These are phyloP conservation scores for Zea mays DNA, from an alignment of 176 grass and related monocot species.

Conservation along the genomic window DNA sequence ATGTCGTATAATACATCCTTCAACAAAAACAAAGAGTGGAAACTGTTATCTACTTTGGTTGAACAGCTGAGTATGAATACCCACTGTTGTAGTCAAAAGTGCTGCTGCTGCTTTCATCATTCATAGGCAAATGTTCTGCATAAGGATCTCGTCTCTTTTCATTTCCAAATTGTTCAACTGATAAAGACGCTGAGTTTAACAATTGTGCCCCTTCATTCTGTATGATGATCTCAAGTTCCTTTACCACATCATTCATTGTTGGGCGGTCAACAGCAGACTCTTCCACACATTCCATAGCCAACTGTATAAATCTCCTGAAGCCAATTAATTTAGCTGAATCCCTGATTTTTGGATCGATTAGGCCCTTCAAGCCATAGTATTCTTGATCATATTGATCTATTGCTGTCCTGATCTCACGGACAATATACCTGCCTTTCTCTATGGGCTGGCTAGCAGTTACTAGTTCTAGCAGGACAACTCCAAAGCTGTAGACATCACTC, in stretches of 20 bases:
- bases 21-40: constrained; percentile 13
- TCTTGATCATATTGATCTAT: constrained; percentile 59
- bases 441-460: constrained; percentile 64
- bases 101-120: constrained; percentile 43
- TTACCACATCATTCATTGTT: constrained; percentile 65
- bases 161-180: constrained; percentile 38
- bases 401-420: constrained; percentile 51
- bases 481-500: constrained; percentile 76
- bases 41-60: constrained; percentile 53
- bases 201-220: constrained; percentile 51
- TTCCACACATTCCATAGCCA: constrained; percentile 68
- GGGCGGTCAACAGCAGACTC: constrained; percentile 56
- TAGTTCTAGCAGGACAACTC: constrained; percentile 68
- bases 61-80: constrained; percentile 47
- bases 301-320: constrained; percentile 56
- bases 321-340: constrained; percentile 51
- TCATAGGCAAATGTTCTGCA: constrained; percentile 39
- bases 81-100: constrained; percentile 55
- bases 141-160: constrained; percentile 39
- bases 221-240: constrained; percentile 62
- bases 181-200: constrained; percentile 43
- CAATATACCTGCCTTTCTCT: constrained; percentile 66
- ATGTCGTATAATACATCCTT: constrained; percentile 24
- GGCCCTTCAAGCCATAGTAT: constrained; percentile 54
- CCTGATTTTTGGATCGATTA: constrained; percentile 49